Evolutionary conservation across 2,329 filamentous ascomycete species (phyloP).

Genomic region (Arthrocladium fulminans): DNA sequence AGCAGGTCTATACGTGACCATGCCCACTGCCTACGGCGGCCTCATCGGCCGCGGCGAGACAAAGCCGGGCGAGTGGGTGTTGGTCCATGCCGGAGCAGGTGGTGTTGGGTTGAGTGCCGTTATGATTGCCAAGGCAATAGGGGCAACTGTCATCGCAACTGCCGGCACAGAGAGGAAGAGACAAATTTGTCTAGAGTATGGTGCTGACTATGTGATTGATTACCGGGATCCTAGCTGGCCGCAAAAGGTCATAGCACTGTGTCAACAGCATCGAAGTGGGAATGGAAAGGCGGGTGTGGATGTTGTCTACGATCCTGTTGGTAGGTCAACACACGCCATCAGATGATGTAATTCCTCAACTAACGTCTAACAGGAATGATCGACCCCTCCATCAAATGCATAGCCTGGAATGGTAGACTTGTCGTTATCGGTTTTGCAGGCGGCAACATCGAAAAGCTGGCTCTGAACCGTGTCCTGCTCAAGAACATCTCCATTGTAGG

Average conservation of each 20-base stretch:
- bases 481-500: constrained; percentile 91
- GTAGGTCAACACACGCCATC: constrained; percentile 28
- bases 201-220: constrained; percentile 74
- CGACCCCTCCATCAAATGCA: constrained; percentile 79
- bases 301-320: constrained; percentile 91
- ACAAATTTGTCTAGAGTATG: constrained; percentile 67
- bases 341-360: neutral
- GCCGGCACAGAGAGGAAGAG: constrained; percentile 74
- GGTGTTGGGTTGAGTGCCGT: constrained; percentile 87
- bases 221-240: constrained; percentile 65
- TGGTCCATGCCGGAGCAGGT: constrained; percentile 86
- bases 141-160: constrained; percentile 87
- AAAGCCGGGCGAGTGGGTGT: constrained; percentile 71
- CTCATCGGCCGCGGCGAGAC: constrained; percentile 70
- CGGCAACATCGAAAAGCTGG: constrained; percentile 79
- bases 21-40: constrained; percentile 78
- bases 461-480: constrained; percentile 81
- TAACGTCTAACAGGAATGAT: constrained; percentile 45
- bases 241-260: constrained; percentile 62
- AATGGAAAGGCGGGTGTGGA: constrained; percentile 63
- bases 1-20: constrained; percentile 83
- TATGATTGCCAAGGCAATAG: constrained; percentile 85
- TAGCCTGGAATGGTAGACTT: constrained; percentile 83
- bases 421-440: constrained; percentile 84
- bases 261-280: constrained; percentile 48